phyloP scores from a whole-genome alignment of 1,284 basidiomycete species.

The Kalmanozyma brasiliensis region DNA sequence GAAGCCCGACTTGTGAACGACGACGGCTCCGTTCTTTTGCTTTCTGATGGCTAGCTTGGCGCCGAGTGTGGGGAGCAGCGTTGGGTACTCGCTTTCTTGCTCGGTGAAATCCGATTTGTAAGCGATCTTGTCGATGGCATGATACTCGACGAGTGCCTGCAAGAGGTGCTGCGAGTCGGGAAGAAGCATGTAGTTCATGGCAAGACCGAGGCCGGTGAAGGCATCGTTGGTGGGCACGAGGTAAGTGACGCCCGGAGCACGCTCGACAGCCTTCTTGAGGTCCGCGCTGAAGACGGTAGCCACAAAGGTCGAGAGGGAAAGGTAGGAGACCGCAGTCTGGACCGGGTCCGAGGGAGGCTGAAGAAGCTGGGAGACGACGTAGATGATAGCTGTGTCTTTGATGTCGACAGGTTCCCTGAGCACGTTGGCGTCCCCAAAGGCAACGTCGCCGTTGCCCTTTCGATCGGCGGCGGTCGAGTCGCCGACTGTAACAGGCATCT shows the following conservation, averaged over 20 bases:
- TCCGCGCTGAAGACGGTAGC: conserved; percentile 72
- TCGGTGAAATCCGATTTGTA: conserved; percentile 76
- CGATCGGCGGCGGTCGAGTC: conserved; percentile 61
- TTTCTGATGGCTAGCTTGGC: conserved; percentile 38
- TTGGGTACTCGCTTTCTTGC: conserved; percentile 56
- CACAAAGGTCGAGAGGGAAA: conserved; percentile 88
- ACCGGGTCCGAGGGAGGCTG: conserved; percentile 83
- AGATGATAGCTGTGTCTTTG: conserved; percentile 81
- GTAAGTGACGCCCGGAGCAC: conserved; percentile 78
- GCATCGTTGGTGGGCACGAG: conserved; percentile 89
- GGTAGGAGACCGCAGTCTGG: conserved; percentile 81
- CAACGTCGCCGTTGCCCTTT: conserved; percentile 70
- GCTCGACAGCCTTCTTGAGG: conserved; percentile 49
- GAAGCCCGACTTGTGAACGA: conserved; percentile 30
- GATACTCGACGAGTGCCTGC: conserved; percentile 83
- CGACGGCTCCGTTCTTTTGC: conserved; percentile 44
- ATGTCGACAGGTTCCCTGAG: conserved; percentile 81
- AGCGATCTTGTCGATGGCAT: conserved; percentile 80
- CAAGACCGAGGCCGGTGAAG: conserved; percentile 86
- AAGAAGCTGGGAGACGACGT: conserved; percentile 86
- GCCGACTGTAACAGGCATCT: conserved; percentile 60
- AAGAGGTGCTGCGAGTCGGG: conserved; percentile 77
- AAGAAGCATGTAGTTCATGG: conserved; percentile 83
- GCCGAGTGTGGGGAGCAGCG: conserved; percentile 49
- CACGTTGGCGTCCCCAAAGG: conserved; percentile 85